Conservation (phyloP, 306 rosid genomes). For the Echinosophora koreensis region DNA sequence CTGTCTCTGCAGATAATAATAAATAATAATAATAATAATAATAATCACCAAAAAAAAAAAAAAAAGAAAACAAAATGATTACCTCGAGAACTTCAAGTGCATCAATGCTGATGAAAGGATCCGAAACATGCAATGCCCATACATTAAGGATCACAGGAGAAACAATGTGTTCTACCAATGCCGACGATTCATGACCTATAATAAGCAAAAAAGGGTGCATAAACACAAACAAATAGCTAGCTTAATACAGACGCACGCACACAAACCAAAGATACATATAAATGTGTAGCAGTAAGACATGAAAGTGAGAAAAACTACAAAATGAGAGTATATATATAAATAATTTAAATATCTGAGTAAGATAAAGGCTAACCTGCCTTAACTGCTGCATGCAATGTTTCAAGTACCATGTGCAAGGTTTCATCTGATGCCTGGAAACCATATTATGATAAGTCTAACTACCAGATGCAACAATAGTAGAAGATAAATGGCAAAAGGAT, state of each 20-base stretch:
- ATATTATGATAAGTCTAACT: constrained; percentile 41
- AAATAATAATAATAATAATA: constrained; percentile 13
- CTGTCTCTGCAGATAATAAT: background rate
- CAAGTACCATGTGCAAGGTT: constrained; percentile 90
- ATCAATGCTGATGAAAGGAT: constrained; percentile 94
- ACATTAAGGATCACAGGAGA: constrained; percentile 85
- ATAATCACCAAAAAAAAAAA: constrained; percentile 25
- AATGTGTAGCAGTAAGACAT: background rate
- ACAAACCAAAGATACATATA: too few species aligned
- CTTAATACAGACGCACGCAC: background rate
- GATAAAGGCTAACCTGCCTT: constrained; percentile 68
- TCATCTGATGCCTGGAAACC: constrained; percentile 87
- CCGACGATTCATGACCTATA: constrained; percentile 73
- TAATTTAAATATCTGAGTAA: constrained; percentile 2
- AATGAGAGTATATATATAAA: background rate
- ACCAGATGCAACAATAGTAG: constrained; percentile 41
- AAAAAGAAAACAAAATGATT: constrained; percentile 40
- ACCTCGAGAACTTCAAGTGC: constrained; percentile 97
- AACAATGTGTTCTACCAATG: constrained; percentile 70
- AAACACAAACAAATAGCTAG: constrained; percentile 36
- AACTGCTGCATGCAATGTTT: constrained; percentile 80
- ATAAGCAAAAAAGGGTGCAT: constrained; percentile 34
- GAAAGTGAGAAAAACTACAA: background rate
- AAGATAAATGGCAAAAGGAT: constrained; percentile 38
- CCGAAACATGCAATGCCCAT: constrained; percentile 89